A percentile compares a stretch with the other conserved stretches of the same genome.
phyloP scores from a whole-genome alignment of 2,329 filamentous ascomycete genomes.

The Ascochyta fabae region DNA sequence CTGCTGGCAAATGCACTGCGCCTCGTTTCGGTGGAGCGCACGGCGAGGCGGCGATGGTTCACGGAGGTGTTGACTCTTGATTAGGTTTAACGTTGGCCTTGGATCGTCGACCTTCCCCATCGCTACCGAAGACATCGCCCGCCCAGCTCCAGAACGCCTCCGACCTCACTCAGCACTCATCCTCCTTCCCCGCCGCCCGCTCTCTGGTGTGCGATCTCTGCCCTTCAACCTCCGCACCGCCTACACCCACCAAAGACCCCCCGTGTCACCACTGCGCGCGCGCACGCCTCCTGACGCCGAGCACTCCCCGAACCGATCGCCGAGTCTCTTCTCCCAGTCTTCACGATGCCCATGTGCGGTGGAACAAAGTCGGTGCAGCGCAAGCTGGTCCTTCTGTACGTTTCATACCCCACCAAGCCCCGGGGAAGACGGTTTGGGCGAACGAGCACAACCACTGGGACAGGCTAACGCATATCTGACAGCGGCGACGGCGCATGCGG shows the following conservation, averaged over 20 bases:
- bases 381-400: constrained; percentile 92
- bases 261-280: constrained; percentile 33
- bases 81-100: constrained; percentile 22
- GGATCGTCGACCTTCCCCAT: constrained; percentile 22
- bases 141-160: constrained; percentile 32
- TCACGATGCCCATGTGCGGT: constrained; percentile 57
- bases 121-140: constrained; percentile 23
- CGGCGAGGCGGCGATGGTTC: constrained; percentile 24
- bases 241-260: constrained; percentile 18
- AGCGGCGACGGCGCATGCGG: constrained; percentile 96
- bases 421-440: not conserved
- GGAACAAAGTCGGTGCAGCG: constrained; percentile 80
- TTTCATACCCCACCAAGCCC: constrained; percentile 28
- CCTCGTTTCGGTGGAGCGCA: constrained; percentile 15
- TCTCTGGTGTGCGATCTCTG: constrained; percentile 14
- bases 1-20: constrained; percentile 20
- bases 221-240: constrained; percentile 17
- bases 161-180: constrained; percentile 19
- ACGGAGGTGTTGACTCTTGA: constrained; percentile 19
- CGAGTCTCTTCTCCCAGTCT: constrained; percentile 21
- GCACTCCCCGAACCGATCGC: constrained; percentile 31
- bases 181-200: constrained; percentile 22
- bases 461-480: constrained; percentile 30
- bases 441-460: constrained; percentile 24
- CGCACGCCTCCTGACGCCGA: constrained; percentile 34